Conservation (phyloP, 352 stramenopile genomes). For the Phytophthora lateralis region DNA sequence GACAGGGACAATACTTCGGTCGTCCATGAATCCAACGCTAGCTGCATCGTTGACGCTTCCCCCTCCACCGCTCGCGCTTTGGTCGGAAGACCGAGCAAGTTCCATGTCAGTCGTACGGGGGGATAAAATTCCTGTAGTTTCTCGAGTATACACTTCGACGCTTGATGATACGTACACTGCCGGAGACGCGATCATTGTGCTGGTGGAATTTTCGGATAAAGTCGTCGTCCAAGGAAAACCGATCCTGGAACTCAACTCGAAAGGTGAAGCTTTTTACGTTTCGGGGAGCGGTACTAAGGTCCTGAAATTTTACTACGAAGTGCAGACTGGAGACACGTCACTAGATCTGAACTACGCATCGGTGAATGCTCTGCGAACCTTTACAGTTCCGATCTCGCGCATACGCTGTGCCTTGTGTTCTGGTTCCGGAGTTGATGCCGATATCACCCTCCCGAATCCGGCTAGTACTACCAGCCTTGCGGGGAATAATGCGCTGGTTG, state of each 20-base stretch:
- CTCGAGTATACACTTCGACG: slow-evolving; percentile 48
- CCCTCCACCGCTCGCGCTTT: slow-evolving; percentile 12
- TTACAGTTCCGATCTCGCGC: slow-evolving; percentile 22
- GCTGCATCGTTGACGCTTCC: slow-evolving; percentile 39
- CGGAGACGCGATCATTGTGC: slow-evolving; percentile 65
- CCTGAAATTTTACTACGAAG: slow-evolving; percentile 73
- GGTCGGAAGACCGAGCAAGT: slow-evolving; percentile 9
- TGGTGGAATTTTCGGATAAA: slow-evolving; percentile 51
- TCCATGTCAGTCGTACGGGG: slow-evolving; percentile 43
- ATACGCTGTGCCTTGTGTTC: slow-evolving; percentile 34
- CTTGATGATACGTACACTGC: slow-evolving; percentile 58
- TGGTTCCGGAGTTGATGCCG: slow-evolving; percentile 33
- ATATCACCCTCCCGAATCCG: slow-evolving; percentile 45
- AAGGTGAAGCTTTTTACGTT: slow-evolving; percentile 54
- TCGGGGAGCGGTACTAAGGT: slow-evolving; percentile 48
- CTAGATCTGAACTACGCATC: slow-evolving; percentile 64
- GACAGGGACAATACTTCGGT: slow-evolving; percentile 47
- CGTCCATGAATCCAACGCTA: slow-evolving; percentile 41
- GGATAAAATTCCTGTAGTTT: slow-evolving; percentile 41
- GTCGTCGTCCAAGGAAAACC: slow-evolving; percentile 61
- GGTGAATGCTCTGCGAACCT: slow-evolving; percentile 39
- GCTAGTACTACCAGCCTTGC: slow-evolving; percentile 38
- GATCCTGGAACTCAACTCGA: slow-evolving; percentile 73
- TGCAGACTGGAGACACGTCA: slow-evolving; percentile 48
- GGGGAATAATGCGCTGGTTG: slow-evolving; percentile 30